Percentiles rank a stretch among this genome's conserved stretches.
Conservation (phyloP, 192 early-diverging fungal species). For the Dispira simplex region DNA sequence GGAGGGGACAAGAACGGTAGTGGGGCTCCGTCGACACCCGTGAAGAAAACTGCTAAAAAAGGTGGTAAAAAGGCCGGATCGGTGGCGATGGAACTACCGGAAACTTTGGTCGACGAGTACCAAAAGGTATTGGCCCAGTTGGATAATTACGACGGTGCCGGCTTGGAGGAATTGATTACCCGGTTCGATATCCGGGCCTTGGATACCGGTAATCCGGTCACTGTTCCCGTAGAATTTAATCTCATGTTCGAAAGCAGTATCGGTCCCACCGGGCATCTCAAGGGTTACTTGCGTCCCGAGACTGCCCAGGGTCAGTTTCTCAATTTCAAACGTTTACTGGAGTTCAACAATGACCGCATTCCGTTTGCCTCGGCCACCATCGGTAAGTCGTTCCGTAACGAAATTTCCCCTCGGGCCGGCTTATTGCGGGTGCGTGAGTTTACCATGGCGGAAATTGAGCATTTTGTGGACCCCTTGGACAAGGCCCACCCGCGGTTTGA, state of each 20-base stretch:
- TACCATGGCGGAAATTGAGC: slow-evolving; percentile 98
- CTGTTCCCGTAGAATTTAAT: slow-evolving; percentile 89
- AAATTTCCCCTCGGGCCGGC: slow-evolving; percentile 92
- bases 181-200: slow-evolving; percentile 77
- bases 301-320: slow-evolving; percentile 99
- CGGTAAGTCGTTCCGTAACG: slow-evolving; percentile 97
- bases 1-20: not conserved
- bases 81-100: slow-evolving; percentile 38
- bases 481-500: slow-evolving; percentile 89
- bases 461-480: slow-evolving; percentile 89
- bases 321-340: slow-evolving; percentile 91
- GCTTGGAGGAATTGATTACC: slow-evolving; percentile 70
- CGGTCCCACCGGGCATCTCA: slow-evolving; percentile 90
- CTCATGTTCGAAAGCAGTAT: slow-evolving; percentile 98
- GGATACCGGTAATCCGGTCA: slow-evolving; percentile 81
- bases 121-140: slow-evolving; percentile 85
- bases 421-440: slow-evolving; percentile 95
- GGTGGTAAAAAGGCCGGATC: slow-evolving; percentile 48
- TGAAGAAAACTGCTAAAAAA: slow-evolving; percentile 51
- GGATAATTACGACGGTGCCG: slow-evolving; percentile 86
- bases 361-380: slow-evolving; percentile 99
- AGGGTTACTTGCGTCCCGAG: slow-evolving; percentile 93
- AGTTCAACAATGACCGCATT: slow-evolving; percentile 96
- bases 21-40: slow-evolving; percentile 19
- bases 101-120: slow-evolving; percentile 48